These are phyloP conservation scores for Talaromyces borbonicus DNA, from an alignment of 495 filamentous ascomycete species.

Conservation along the genomic window DNA sequence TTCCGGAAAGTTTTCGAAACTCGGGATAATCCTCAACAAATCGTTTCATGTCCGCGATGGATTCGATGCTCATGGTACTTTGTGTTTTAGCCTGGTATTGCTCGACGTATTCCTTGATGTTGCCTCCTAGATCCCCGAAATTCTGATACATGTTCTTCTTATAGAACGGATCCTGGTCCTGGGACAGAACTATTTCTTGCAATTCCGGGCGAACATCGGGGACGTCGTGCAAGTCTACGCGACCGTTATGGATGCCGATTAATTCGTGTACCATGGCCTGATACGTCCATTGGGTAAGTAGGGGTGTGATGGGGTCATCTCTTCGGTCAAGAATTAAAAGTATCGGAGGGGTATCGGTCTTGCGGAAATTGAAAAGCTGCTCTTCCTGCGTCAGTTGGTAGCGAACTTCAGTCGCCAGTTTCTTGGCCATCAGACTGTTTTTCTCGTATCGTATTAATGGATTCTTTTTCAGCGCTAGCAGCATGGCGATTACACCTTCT, in stretches of 20 bases:
- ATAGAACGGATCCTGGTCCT: constrained; percentile 98
- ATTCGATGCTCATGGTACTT: constrained; percentile 88
- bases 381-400: constrained; percentile 94
- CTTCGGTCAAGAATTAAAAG: constrained; percentile 82
- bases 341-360: constrained; percentile 89
- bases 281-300: constrained; percentile 97
- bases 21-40: constrained; percentile 99
- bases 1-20: constrained; percentile 91
- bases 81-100: constrained; percentile 95
- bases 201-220: constrained; percentile 86
- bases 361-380: constrained; percentile 93
- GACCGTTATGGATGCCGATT: constrained; percentile 84
- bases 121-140: constrained; percentile 92
- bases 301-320: constrained; percentile 91
- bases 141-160: constrained; percentile 99
- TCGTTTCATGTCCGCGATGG: constrained; percentile 95
- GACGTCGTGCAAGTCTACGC: constrained; percentile 77
- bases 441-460: constrained; percentile 90
- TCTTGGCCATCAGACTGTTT: constrained; percentile 82
- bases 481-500: constrained; percentile 72
- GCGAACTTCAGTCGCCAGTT: constrained; percentile 81
- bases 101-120: constrained; percentile 97
- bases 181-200: constrained; percentile 90
- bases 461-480: constrained; percentile 90
- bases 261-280: constrained; percentile 98